Evolutionary conservation across 2,329 filamentous ascomycete genomes (phyloP).

Genomic region (Pseudogymnoascus sp.): DNA sequence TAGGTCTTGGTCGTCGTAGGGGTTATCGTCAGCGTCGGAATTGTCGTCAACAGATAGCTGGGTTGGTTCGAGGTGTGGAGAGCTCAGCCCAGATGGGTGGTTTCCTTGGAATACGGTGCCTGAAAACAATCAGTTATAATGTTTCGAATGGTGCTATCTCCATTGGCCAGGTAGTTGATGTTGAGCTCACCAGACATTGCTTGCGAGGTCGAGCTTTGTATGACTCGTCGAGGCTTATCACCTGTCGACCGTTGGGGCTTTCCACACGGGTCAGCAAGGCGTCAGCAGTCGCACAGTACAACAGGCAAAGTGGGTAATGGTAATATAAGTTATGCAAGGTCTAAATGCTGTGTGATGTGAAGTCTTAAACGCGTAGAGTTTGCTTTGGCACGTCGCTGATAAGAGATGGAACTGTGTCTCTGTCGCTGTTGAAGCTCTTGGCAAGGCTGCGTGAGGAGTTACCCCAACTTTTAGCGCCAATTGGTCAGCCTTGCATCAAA

Average conservation of each 20-base stretch:
- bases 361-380: not conserved
- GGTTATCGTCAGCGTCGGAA: constrained; percentile 17
- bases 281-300: not conserved
- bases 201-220: not conserved
- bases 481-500: constrained; percentile 8
- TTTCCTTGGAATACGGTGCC: not conserved
- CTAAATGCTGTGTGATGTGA: not conserved
- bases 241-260: not conserved
- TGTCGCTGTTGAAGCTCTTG: not conserved
- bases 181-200: constrained; percentile 2
- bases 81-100: not conserved
- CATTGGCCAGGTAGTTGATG: not conserved
- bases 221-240: constrained; percentile 2
- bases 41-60: constrained; percentile 4
- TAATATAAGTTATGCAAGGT: not conserved
- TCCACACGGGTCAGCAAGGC: not conserved
- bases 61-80: constrained; percentile 2
- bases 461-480: constrained; percentile 6
- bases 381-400: constrained; percentile 2
- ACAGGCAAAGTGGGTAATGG: not conserved
- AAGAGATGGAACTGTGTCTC: constrained; percentile 2
- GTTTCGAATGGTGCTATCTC: not conserved
- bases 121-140: not conserved
- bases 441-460: constrained; percentile 4
- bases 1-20: constrained; percentile 12